Evolutionary conservation across 2,329 filamentous ascomycete species (phyloP).

Genomic region (Seiridium unicorne): DNA sequence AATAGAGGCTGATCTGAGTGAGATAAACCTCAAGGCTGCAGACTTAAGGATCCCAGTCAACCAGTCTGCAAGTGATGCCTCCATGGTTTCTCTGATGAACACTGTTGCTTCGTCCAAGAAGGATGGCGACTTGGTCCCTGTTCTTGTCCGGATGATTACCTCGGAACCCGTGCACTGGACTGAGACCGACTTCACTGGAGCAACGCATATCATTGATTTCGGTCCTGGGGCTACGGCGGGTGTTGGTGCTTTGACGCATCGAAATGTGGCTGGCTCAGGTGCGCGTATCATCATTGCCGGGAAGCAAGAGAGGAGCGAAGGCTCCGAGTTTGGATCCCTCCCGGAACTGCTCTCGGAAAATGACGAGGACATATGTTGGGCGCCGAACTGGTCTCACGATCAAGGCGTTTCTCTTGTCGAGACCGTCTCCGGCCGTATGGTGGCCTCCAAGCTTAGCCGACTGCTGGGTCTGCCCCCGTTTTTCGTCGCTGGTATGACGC

Average conservation of each 20-base stretch:
- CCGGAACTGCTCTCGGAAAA: slow-evolving; percentile 54
- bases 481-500: slow-evolving; percentile 48
- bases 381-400: slow-evolving; percentile 17
- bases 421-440: slow-evolving; percentile 14
- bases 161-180: slow-evolving; percentile 24
- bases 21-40: slow-evolving; percentile 26
- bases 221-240: slow-evolving; percentile 27
- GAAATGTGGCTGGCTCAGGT: slow-evolving; percentile 28
- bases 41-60: slow-evolving; percentile 42
- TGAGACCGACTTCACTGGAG: slow-evolving; percentile 18
- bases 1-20: slow-evolving; percentile 16
- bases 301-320: slow-evolving; percentile 15
- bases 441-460: slow-evolving; percentile 35
- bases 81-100: not conserved
- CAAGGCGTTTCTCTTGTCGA: slow-evolving; percentile 18
- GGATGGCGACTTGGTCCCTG: slow-evolving; percentile 18
- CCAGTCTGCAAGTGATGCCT: not conserved
- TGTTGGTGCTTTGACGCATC: slow-evolving; percentile 24
- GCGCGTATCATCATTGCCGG: slow-evolving; percentile 25
- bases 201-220: slow-evolving; percentile 32
- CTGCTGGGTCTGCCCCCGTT: slow-evolving; percentile 43
- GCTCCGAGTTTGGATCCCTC: slow-evolving; percentile 19
- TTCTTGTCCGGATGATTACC: slow-evolving; percentile 24
- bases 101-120: not conserved
- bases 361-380: slow-evolving; percentile 55